Evolutionary conservation across 805 yeast genomes (phyloP).

Genomic region (Maudiozyma pseudohumilis): DNA sequence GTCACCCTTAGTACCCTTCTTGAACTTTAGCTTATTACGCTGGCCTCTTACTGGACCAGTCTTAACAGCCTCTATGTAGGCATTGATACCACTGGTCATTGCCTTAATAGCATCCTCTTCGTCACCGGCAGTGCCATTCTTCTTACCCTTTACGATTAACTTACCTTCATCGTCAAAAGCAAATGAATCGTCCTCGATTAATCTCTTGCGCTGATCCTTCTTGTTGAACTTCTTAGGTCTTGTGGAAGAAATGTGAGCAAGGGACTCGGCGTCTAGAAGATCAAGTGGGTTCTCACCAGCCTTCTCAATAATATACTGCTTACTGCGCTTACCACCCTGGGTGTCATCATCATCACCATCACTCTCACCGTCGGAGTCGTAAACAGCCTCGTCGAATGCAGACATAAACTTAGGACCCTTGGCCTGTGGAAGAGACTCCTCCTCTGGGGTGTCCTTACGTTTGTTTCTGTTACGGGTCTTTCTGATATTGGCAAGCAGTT

Average conservation of each 20-base stretch:
- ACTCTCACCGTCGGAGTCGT: slow-evolving; percentile 55
- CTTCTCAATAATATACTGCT: slow-evolving; percentile 62
- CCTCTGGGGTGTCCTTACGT: slow-evolving; percentile 40
- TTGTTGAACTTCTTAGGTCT: slow-evolving; percentile 55
- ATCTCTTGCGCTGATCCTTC: slow-evolving; percentile 32
- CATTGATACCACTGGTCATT: slow-evolving; percentile 61
- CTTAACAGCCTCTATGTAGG: slow-evolving; percentile 87
- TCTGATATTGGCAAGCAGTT: slow-evolving; percentile 73
- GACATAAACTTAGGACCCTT: slow-evolving; percentile 54
- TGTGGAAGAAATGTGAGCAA: slow-evolving; percentile 82
- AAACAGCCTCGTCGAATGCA: slow-evolving; percentile 87
- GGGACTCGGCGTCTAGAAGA: slow-evolving; percentile 72
- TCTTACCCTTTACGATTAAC: slow-evolving; percentile 28
- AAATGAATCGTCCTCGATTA: slow-evolving; percentile 21
- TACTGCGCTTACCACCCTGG: slow-evolving; percentile 15
- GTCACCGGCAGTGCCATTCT: slow-evolving; percentile 6
- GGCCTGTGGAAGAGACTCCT: slow-evolving; percentile 10
- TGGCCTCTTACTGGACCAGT: slow-evolving; percentile 93
- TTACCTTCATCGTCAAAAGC: slow-evolving; percentile 30
- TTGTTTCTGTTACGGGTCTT: slow-evolving; percentile 78
- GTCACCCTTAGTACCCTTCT: slow-evolving; percentile 47
- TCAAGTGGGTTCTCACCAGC: slow-evolving; percentile 74
- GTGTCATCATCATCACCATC: slow-evolving; percentile 38
- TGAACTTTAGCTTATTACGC: slow-evolving; percentile 80
- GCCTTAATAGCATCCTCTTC: slow-evolving; percentile 37